These are phyloP conservation scores for Phlebopus sp. DNA, from an alignment of 1,284 basidiomycete genomes.

Conservation along the genomic window DNA sequence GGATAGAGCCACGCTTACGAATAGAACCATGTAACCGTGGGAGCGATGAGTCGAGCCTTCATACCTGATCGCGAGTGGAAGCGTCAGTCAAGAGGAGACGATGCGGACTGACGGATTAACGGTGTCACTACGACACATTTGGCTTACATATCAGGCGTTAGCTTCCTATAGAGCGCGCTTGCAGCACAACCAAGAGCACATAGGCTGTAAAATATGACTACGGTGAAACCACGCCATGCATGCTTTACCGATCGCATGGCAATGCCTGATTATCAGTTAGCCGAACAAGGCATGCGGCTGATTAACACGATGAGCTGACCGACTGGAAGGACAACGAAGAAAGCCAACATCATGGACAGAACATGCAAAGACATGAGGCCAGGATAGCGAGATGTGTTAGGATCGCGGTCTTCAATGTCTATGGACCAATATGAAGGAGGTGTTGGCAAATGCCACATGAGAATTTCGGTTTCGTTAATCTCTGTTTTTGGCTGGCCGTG, in stretches of 20 bases:
- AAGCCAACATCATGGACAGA: conserved; percentile 67
- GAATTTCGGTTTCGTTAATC: conserved; percentile 73
- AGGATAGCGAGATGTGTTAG: conserved; percentile 49
- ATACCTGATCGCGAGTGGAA: conserved; percentile 50
- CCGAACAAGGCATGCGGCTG: background rate
- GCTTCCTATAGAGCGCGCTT: conserved; percentile 65
- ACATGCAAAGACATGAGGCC: conserved; percentile 67
- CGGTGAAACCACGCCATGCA: conserved; percentile 51
- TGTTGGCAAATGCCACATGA: conserved; percentile 59
- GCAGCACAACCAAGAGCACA: conserved; percentile 58
- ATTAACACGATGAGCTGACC: conserved; percentile 43
- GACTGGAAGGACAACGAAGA: conserved; percentile 72
- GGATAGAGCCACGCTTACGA: conserved; percentile 56
- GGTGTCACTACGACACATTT: conserved; percentile 15
- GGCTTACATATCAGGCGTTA: conserved; percentile 75
- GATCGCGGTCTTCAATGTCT: conserved; percentile 58
- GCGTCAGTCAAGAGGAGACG: conserved; percentile 14
- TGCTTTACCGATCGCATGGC: conserved; percentile 72
- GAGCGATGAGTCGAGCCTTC: conserved; percentile 59
- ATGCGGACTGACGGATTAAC: conserved; percentile 2
- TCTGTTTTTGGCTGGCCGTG: conserved; percentile 49
- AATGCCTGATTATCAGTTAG: conserved; percentile 50
- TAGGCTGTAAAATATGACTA: conserved; percentile 57
- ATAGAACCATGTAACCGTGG: conserved; percentile 62
- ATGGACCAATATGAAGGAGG: conserved; percentile 78